These are phyloP conservation scores for Aspergillus leporis DNA, from an alignment of 495 filamentous ascomycete genomes.

Conservation along the genomic window DNA sequence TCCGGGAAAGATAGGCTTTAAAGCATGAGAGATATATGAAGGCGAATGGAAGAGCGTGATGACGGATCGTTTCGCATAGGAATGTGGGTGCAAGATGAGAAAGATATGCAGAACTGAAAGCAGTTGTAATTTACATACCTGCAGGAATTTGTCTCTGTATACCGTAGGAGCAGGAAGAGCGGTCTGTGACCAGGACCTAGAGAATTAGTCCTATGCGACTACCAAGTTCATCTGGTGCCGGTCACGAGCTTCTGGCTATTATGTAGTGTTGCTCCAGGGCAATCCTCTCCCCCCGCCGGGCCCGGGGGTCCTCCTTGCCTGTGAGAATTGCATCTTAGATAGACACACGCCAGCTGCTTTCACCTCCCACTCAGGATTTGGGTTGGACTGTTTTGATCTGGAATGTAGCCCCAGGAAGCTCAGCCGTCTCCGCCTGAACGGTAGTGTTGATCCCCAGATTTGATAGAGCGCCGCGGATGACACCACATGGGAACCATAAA, in stretches of 20 bases:
- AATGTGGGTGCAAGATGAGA: constrained; percentile 9
- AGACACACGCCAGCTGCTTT: neutral
- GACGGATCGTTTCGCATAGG: constrained; percentile 10
- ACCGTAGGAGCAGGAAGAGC: neutral
- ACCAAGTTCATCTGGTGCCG: neutral
- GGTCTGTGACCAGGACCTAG: neutral
- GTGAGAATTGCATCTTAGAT: neutral
- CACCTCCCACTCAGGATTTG: constrained; percentile 42
- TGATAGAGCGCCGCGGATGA: constrained; percentile 84
- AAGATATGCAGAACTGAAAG: constrained; percentile 23
- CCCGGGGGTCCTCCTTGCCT: too few species aligned
- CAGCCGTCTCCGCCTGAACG: constrained; percentile 83
- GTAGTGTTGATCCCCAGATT: constrained; percentile 88
- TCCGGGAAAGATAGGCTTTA: constrained; percentile 50
- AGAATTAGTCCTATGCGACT: neutral
- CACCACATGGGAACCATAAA: constrained; percentile 90
- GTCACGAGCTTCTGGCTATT: neutral
- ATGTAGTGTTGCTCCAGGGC: neutral
- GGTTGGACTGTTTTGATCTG: constrained; percentile 85
- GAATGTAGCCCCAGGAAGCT: constrained; percentile 86
- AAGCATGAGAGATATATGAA: constrained; percentile 35
- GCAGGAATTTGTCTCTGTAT: neutral
- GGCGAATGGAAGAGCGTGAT: constrained; percentile 21
- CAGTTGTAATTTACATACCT: constrained; percentile 16
- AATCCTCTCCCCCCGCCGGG: too few species aligned